Conservation (phyloP, 441 rosid genomes). For the Pelargonium cotyledonis region DNA sequence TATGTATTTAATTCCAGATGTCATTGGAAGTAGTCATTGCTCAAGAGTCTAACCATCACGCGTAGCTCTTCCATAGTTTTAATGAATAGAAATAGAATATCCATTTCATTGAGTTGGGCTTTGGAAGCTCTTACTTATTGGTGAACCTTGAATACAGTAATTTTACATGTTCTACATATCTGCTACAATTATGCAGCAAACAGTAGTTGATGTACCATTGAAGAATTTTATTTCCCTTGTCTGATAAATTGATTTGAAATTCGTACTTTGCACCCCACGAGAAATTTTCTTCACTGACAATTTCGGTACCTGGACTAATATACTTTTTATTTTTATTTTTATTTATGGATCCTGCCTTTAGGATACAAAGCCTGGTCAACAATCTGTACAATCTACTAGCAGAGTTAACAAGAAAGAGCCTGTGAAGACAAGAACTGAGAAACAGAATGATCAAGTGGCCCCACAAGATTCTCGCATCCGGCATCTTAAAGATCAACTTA, state of each 20-base stretch:
- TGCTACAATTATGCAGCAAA: no score
- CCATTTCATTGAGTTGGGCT: no score
- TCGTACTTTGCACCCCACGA: background rate
- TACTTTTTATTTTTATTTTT: background rate
- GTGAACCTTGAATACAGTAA: no score
- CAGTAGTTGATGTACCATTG: no score
- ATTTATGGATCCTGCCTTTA: conserved; percentile 12
- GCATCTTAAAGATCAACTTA: conserved; percentile 76
- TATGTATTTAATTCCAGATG: no score
- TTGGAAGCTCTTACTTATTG: no score
- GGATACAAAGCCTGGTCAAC: conserved; percentile 26
- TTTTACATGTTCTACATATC: no score
- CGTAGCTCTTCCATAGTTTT: no score
- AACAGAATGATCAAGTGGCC: conserved; percentile 27
- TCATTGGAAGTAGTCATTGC: no score
- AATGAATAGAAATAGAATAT: no score
- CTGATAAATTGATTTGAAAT: background rate
- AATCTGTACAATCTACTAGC: conserved; percentile 25
- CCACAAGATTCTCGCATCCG: conserved; percentile 50
- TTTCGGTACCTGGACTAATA: background rate
- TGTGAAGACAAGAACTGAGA: conserved; percentile 24
- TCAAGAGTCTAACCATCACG: no score
- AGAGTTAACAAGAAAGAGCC: conserved; percentile 25
- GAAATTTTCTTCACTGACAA: background rate
- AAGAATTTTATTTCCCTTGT: background rate